Conservation (phyloP, 1,284 basidiomycete genomes). For the Melampsora americana region DNA sequence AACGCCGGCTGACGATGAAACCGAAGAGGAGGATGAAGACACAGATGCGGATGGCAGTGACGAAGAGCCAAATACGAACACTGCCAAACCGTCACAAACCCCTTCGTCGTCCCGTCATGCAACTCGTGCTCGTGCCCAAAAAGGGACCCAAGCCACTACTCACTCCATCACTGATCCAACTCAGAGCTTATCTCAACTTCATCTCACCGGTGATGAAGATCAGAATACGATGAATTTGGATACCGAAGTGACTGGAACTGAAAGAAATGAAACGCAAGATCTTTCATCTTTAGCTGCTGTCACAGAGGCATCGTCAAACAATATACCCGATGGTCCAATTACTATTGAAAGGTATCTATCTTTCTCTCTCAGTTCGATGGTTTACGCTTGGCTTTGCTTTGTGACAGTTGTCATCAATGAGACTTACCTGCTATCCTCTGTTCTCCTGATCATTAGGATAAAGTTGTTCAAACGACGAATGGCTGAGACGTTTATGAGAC, state of each 20-base stretch:
- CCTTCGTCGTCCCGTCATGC: constrained; percentile 46
- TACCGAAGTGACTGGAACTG: background rate
- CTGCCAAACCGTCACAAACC: constrained; percentile 47
- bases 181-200: constrained; percentile 51
- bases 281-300: background rate
- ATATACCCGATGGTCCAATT: constrained; percentile 4
- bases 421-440: constrained; percentile 29
- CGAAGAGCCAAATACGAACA: constrained; percentile 45
- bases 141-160: constrained; percentile 47
- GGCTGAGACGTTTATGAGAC: constrained; percentile 65
- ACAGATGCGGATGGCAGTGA: constrained; percentile 41
- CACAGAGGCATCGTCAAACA: background rate
- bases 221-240: constrained; percentile 24
- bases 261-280: constrained; percentile 16
- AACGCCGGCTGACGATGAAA: constrained; percentile 44
- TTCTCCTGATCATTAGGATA: constrained; percentile 58
- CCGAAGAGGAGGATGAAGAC: constrained; percentile 47
- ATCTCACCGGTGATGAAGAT: background rate
- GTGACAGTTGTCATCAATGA: constrained; percentile 1
- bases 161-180: constrained; percentile 26
- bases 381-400: constrained; percentile 1
- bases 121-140: constrained; percentile 50
- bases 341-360: constrained; percentile 24
- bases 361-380: constrained; percentile 10
- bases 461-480: constrained; percentile 73